Evolutionary conservation across 2,329 filamentous ascomycete genomes (phyloP).

Genomic region (Cladophialophora exuberans): DNA sequence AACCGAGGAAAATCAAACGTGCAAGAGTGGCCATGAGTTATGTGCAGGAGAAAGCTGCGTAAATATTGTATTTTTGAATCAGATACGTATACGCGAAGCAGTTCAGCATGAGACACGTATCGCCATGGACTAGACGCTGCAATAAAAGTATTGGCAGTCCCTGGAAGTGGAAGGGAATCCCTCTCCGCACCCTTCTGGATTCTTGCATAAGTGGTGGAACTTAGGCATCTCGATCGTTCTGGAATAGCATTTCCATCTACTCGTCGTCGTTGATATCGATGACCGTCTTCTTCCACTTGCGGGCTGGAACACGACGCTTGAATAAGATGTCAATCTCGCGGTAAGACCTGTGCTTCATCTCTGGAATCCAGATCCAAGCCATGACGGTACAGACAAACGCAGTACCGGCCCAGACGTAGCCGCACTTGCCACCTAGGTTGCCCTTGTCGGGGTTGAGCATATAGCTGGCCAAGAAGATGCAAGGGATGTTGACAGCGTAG

Average conservation of each 20-base stretch:
- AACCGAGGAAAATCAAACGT: no score
- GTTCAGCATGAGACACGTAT: neutral
- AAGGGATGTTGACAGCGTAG: constrained; percentile 68
- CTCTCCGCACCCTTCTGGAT: neutral
- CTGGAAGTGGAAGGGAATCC: neutral
- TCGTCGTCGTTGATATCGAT: constrained; percentile 65
- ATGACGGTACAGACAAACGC: constrained; percentile 58
- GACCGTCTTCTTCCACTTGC: constrained; percentile 52
- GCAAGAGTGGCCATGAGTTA: no score
- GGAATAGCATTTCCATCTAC: constrained; percentile 47
- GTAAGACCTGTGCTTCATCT: constrained; percentile 62
- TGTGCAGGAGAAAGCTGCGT: no score
- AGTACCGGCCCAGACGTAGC: constrained; percentile 64
- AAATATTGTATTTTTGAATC: no score
- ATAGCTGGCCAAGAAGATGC: constrained; percentile 60
- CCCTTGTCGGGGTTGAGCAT: constrained; percentile 46
- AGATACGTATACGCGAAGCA: no score
- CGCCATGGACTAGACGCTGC: neutral
- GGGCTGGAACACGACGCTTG: constrained; percentile 57
- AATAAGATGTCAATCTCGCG: constrained; percentile 67
- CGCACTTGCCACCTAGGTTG: constrained; percentile 59
- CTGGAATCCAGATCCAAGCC: constrained; percentile 56
- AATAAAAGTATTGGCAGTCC: neutral
- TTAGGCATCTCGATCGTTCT: neutral
- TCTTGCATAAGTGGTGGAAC: neutral